These are phyloP conservation scores for Sextonia rubra DNA, from an alignment of 164 flowering plant genomes.

Conservation along the genomic window DNA sequence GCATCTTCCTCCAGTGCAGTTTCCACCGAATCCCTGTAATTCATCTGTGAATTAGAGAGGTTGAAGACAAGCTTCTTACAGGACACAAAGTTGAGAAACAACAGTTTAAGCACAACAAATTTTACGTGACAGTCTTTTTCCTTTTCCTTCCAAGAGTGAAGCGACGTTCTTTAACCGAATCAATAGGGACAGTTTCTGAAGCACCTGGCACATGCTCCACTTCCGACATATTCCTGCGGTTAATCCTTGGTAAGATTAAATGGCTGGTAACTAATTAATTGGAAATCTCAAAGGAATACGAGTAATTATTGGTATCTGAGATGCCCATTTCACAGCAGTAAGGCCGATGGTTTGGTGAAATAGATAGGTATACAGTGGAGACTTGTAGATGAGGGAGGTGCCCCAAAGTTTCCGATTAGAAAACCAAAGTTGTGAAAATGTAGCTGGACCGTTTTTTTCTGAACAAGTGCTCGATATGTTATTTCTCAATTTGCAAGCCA, in stretches of 20 bases:
- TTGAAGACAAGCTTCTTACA: background rate
- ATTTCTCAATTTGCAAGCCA: background rate
- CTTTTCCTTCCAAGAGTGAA: constrained; percentile 8
- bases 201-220: background rate
- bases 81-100: background rate
- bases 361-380: background rate
- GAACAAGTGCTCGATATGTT: background rate
- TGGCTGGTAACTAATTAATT: background rate
- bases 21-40: constrained; percentile 67
- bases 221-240: background rate
- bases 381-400: background rate
- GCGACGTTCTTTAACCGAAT: background rate
- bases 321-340: too few relatives aligned
- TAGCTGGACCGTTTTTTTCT: background rate
- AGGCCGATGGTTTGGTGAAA: background rate
- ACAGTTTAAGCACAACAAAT: background rate
- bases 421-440: background rate
- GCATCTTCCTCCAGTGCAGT: constrained; percentile 94
- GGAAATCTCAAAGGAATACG: background rate
- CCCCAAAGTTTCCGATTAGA: background rate
- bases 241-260: background rate
- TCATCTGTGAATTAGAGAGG: background rate
- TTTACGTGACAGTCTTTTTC: constrained; percentile 58
- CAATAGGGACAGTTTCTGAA: constrained; percentile 2
- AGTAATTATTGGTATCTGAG: too few relatives aligned